Evolutionary conservation across 129 eudicot genomes (phyloP), one percentile per base, ranked within the genome.

Genomic region (Artemisia argyi): DNA sequence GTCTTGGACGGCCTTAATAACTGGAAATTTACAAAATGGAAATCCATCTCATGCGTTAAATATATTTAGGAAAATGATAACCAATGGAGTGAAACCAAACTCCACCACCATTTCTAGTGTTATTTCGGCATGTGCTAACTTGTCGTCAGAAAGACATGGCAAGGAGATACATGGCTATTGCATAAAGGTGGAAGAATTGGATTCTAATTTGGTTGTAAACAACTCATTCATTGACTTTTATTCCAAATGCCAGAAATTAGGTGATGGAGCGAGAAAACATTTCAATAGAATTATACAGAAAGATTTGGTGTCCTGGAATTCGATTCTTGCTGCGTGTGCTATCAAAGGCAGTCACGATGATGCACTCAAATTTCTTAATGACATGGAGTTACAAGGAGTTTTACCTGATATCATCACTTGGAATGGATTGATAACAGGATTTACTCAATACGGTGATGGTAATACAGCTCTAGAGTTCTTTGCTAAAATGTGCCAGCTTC

Each of bases 261-360:
- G 71, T 52, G 68, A 83, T 8, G 64, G 53, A 14, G 85, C 88
- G 6, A 39, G 49, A 11, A 61, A 7, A 13, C 57, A 80, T 50
- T 83, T 83, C 48, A 52, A 79, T 62, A 68, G 55, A 56, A 83
- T 80, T 30, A 65, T 68, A 56, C 84, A 72, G 26, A 83, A 80
- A 69, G 87, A 83, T 83, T 61, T 79, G 52, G 87, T 83, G 13
- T 79, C 84, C 3, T 83, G 87, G 87, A 83, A 83, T 67, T 78
- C 84, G 12, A 71, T 83, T 78, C 76, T 83, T 71, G 58, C 79
- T 20, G 78, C 79, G 9, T 71, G 42, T 57, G 84, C 84, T 60
- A 72, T 17, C 19, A 76, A 72, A 76, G 87, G 84, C 42, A 19
- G 24, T 64, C 73, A 75, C 4, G 74, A 80, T 47, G 84, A 83